Percentiles rank a stretch among this genome's conserved stretches.
Evolutionary conservation across 1,139 yeast genomes (phyloP).

Genomic region (Yamadazyma pseudoaaseri): DNA sequence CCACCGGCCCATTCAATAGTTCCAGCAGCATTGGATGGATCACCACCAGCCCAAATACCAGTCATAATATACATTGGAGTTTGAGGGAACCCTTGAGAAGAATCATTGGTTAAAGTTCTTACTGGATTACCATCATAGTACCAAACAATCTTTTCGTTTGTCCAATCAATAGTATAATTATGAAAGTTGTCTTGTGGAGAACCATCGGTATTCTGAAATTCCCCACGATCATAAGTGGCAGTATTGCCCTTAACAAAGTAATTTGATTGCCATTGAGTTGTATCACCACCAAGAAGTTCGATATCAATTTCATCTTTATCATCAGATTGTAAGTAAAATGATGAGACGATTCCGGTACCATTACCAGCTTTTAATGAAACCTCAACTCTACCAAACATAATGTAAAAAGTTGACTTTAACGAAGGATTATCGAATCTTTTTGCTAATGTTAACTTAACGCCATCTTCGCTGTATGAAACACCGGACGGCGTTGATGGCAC

Average conservation of each 20-base stretch:
- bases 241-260: constrained; percentile 76
- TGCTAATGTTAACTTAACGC: constrained; percentile 55
- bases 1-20: constrained; percentile 51
- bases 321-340: constrained; percentile 75
- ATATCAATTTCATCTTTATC: constrained; percentile 80
- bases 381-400: constrained; percentile 80
- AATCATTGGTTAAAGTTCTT: constrained; percentile 36
- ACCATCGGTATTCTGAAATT: constrained; percentile 51
- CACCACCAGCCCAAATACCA: constrained; percentile 50
- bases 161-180: constrained; percentile 38
- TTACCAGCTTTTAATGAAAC: constrained; percentile 64
- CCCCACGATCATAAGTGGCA: constrained; percentile 71
- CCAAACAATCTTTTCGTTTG: constrained; percentile 35
- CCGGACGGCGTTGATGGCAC: constrained; percentile 17
- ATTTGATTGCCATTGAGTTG: constrained; percentile 69
- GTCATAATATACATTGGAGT: constrained; percentile 46
- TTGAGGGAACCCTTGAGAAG: constrained; percentile 49
- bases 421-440: constrained; percentile 70
- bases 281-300: constrained; percentile 77
- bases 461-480: constrained; percentile 34
- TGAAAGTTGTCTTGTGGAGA: constrained; percentile 33
- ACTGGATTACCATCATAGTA: constrained; percentile 42
- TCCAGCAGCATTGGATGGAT: constrained; percentile 44
- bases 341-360: constrained; percentile 72
- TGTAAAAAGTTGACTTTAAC: constrained; percentile 65